phyloP scores from a whole-genome alignment of 139 green algal genomes.

The Chlamydomonas sphaeroides region DNA sequence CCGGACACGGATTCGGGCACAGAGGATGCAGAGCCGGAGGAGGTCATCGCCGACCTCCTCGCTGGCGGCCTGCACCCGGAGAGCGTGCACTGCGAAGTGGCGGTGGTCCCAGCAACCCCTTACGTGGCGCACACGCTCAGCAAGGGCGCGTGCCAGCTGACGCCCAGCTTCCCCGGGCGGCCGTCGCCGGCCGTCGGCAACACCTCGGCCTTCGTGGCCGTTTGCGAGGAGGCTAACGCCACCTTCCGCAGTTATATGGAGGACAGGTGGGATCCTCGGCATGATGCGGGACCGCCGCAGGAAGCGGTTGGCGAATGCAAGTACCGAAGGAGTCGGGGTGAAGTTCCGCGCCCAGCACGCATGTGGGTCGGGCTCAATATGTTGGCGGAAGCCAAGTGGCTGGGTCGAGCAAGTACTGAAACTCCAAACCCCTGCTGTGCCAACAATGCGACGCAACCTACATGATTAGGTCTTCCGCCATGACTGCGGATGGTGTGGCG shows the following conservation, averaged over 20 bases:
- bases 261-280: conserved; percentile 1
- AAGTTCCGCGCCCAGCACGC: too few species aligned
- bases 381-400: too few species aligned
- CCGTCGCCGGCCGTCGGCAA: not conserved
- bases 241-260: conserved; percentile 32
- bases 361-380: too few species aligned
- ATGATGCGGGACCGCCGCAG: too few species aligned
- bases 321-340: too few species aligned
- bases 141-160: conserved; percentile 6
- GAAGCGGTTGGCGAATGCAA: too few species aligned
- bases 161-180: conserved; percentile 7
- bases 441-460: too few species aligned
- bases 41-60: too few species aligned
- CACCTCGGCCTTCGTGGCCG: not conserved
- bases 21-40: not conserved
- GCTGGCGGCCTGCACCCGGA: not conserved
- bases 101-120: not conserved
- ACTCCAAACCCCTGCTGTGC: too few species aligned
- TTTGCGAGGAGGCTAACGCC: conserved; percentile 28
- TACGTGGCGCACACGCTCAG: not conserved
- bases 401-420: too few species aligned
- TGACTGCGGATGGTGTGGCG: conserved; percentile 3
- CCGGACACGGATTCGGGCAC: not conserved
- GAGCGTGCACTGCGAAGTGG: not conserved
- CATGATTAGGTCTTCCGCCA: conserved; percentile 25